A percentile compares a stretch with the other conserved stretches of the same genome.
Conservation (phyloP, 257 asterid genomes). For the Scutellaria galericulata region DNA sequence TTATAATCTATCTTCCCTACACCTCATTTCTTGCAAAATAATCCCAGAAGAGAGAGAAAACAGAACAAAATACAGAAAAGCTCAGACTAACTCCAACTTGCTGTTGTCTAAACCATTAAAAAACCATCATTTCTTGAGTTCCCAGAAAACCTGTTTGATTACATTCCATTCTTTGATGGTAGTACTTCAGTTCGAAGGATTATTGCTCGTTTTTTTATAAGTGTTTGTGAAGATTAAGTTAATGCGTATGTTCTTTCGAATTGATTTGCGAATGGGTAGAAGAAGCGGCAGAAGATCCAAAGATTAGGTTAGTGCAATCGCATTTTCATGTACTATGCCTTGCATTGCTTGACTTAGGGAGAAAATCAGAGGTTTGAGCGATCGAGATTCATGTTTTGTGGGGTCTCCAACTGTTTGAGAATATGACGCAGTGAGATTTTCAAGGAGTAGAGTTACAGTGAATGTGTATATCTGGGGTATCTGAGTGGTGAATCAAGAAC, state of each 20-base stretch:
- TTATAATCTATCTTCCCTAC: constrained; percentile 20
- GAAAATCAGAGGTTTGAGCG: constrained; percentile 24
- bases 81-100: constrained; percentile 28
- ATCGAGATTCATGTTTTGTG: constrained; percentile 21
- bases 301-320: constrained; percentile 31
- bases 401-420: neutral
- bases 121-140: constrained; percentile 31
- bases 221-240: constrained; percentile 26
- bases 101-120: constrained; percentile 25
- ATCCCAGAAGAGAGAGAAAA: neutral
- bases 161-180: constrained; percentile 10
- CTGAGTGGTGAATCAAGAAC: constrained; percentile 4
- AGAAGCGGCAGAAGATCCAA: constrained; percentile 41
- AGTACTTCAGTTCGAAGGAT: constrained; percentile 34
- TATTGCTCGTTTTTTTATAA: constrained; percentile 11
- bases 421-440: constrained; percentile 32
- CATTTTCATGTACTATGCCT: constrained; percentile 30
- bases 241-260: constrained; percentile 32
- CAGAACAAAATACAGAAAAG: constrained; percentile 5
- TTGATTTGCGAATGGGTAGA: constrained; percentile 45
- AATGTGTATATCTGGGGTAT: constrained; percentile 22
- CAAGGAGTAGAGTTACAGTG: constrained; percentile 16
- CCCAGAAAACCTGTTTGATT: constrained; percentile 29
- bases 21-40: constrained; percentile 15
- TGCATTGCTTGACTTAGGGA: constrained; percentile 31